Conservation (phyloP, 192 early-diverging fungal genomes). For the Spizellomyces punctatus region DNA sequence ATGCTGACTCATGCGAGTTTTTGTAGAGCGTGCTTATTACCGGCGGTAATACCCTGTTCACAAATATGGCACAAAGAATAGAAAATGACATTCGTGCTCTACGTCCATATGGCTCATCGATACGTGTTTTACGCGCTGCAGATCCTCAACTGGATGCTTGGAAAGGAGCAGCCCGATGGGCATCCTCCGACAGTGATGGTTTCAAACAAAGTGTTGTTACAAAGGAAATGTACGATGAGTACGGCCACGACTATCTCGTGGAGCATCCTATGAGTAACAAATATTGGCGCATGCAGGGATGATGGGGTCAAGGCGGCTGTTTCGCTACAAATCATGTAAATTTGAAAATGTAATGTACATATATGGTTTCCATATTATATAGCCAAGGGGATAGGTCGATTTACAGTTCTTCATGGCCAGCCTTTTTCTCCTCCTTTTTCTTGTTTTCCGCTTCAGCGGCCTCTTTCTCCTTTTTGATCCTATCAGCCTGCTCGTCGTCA, state of each 20-base stretch:
- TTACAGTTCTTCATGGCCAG: constrained; percentile 44
- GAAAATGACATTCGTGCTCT: constrained; percentile 63
- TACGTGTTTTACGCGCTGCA: constrained; percentile 61
- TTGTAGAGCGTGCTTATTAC: constrained; percentile 70
- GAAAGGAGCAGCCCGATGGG: constrained; percentile 81
- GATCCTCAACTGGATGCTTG: constrained; percentile 82
- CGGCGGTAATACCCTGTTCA: constrained; percentile 70
- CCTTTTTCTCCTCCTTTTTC: constrained; percentile 30
- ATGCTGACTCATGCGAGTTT: too few species aligned
- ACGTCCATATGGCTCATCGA: constrained; percentile 57
- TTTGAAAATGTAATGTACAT: background rate
- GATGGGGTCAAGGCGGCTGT: background rate
- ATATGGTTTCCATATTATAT: background rate
- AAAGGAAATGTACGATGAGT: constrained; percentile 76
- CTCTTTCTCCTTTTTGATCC: constrained; percentile 28
- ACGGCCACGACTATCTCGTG: constrained; percentile 81
- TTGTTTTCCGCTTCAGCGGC: constrained; percentile 8
- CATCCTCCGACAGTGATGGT: constrained; percentile 29
- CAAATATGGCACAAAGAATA: constrained; percentile 69
- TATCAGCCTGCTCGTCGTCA: constrained; percentile 31
- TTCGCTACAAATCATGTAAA: background rate
- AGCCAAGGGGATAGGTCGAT: constrained; percentile 12
- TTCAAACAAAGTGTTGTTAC: constrained; percentile 60
- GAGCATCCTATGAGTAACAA: constrained; percentile 83
- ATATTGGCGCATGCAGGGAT: constrained; percentile 29